These are phyloP conservation scores for Colletotrichum horii DNA, from an alignment of 2,329 filamentous ascomycete genomes.

Conservation along the genomic window DNA sequence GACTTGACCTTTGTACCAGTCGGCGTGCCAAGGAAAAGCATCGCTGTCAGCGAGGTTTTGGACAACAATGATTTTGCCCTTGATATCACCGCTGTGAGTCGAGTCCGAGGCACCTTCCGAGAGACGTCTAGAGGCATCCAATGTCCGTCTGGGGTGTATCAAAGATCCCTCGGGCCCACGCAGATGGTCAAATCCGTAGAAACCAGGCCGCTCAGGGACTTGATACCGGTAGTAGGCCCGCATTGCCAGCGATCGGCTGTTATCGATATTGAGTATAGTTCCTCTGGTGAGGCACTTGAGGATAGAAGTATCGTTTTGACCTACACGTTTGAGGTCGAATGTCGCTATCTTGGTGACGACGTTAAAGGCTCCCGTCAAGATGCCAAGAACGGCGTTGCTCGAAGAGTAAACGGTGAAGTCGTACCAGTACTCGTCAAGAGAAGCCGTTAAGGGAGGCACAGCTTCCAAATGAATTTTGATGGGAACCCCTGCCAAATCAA, in stretches of 20 bases:
- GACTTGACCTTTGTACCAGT: conserved; percentile 26
- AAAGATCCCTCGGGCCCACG: conserved; percentile 7
- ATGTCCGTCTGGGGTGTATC: conserved; percentile 16
- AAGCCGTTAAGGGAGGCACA: neutral
- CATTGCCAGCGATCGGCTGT: conserved; percentile 16
- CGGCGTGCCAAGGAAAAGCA: conserved; percentile 27
- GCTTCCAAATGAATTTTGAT: neutral
- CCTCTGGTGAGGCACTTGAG: neutral
- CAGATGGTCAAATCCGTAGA: conserved; percentile 23
- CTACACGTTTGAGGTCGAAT: neutral
- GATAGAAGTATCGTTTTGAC: neutral
- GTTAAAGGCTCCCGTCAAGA: neutral
- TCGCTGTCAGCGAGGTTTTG: conserved; percentile 26
- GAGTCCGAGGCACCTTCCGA: neutral
- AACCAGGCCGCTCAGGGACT: conserved; percentile 1
- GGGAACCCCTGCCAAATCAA: neutral
- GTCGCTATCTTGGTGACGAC: neutral
- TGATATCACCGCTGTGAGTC: conserved; percentile 18
- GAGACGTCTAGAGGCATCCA: neutral
- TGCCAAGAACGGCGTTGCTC: neutral
- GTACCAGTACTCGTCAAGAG: neutral
- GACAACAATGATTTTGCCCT: conserved; percentile 25
- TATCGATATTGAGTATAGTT: neutral
- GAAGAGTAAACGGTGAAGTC: neutral
- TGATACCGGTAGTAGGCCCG: conserved; percentile 21